Evolutionary conservation across 768 basidiomycete species (phyloP), one percentile per base, ranked within the genome.

Genomic region (Sporobolomyces phaffii): DNA sequence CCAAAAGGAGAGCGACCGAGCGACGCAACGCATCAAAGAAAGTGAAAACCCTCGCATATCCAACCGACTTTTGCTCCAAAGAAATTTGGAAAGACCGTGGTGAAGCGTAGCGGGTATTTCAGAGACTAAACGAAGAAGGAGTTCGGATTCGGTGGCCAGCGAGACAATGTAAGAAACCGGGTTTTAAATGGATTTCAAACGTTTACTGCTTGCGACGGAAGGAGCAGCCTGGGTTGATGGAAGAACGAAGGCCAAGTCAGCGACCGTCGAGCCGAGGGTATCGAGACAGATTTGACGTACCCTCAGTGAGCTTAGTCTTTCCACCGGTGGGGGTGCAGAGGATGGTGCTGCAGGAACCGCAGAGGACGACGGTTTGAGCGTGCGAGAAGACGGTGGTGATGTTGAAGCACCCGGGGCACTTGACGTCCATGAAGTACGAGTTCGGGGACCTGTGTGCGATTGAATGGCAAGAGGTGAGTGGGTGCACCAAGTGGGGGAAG

Each of bases 381-480:
- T 99, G 94, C 72, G 96, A 98, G 86, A 99, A 99, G 76, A 98
- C 93, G 73, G 91, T 93, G 75, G 91, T 92, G 79, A 91, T 90
- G 74, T 86, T 85, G 79, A 91, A 91, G 84, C 91, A 94, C 71
- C 91, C 91, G 90, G 73, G n/a, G 62, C 49, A 64, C 62, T 98
- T 99, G 76, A 98, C 93, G 77, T 99, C 96, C 96, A 99, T 98
- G 82, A 98, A 98, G 82, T 90, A 98, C 40, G 94, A 98, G 82
- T 97, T 91, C 72, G 96, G 96, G 59, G 87, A 68, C 66, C 66
- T 68, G 51, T 6, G 6, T 29, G 11, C 9, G 29, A 33, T 5
- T 5, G 31, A 5, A 20, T 8, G 34, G 7, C n/a, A n/a, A 14
- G 7, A 45, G n/a, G 29, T 9, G 15, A 26, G 36, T n/a, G 29